A percentile compares a stretch with the other conserved stretches of the same genome.
Conservation (phyloP, 2,329 filamentous ascomycete species). For the Aspergillus felis region DNA sequence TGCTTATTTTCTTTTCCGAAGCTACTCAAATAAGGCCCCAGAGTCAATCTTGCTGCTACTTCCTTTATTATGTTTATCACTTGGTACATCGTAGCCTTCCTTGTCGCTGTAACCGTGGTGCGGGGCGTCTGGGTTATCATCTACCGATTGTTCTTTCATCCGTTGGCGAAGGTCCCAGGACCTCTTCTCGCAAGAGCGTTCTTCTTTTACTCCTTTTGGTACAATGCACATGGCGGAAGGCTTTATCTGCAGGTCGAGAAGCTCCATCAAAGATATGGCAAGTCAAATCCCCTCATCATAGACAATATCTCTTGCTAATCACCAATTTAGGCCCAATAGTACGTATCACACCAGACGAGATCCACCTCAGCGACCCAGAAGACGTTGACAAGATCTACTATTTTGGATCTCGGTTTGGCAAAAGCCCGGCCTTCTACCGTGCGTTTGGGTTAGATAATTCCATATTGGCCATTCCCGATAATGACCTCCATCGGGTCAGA, state of each 20-base stretch:
- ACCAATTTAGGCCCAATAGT: constrained; percentile 21
- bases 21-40: background rate
- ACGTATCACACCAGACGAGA: constrained; percentile 25
- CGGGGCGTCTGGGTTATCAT: constrained; percentile 7
- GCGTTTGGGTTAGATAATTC: constrained; percentile 22
- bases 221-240: constrained; percentile 19
- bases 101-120: constrained; percentile 1
- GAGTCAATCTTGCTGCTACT: background rate
- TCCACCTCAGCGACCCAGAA: constrained; percentile 26
- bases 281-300: background rate
- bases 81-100: constrained; percentile 1
- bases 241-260: constrained; percentile 23
- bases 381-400: constrained; percentile 24
- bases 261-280: constrained; percentile 26
- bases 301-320: background rate
- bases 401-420: constrained; percentile 21
- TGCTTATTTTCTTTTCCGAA: background rate
- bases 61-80: background rate
- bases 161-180: constrained; percentile 25
- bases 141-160: constrained; percentile 27
- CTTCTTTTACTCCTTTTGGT: constrained; percentile 22
- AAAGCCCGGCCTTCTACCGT: constrained; percentile 23
- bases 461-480: constrained; percentile 27
- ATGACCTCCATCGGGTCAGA: constrained; percentile 25
- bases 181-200: constrained; percentile 21